Base-by-base conservation (phyloP, 495 filamentous ascomycete genomes). In the Aspergillus coremiiformis region DNA sequence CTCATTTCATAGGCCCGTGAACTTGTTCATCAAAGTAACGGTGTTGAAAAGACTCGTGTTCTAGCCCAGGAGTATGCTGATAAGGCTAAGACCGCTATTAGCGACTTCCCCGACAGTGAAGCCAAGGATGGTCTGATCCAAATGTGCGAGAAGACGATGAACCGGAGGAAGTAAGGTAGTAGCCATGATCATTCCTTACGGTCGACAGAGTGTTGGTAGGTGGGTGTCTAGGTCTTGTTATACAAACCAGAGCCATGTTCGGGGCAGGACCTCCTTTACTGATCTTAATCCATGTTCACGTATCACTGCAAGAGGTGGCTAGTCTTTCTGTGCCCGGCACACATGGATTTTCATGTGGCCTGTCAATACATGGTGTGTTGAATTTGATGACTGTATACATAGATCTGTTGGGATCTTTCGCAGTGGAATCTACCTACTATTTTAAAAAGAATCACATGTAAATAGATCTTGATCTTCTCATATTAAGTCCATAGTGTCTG, bases 71-170 rank as follows among this genome's bases (percentile, higher is more conserved):
- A 92, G 53, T 97, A 94, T 63, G 86, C 84, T 19, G 83, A 93
- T 63, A 86, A 86, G 61, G 93, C 93, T n/a, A 84, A 91, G 45
- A 75, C 81, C 15, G 86, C 92, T 15, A 86, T 98, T 57, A 74
- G 76, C 59, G 62, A 69, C 26, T 96, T 97, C 69, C 94, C 93
- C 14, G 85, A 90, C 47, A 88, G 89, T 60, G 93, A 96, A 52
- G 93, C 94, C 33, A 96, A 95, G 71, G 76, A 84, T 20, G 92
- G 90, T 7, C 74, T 98, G 47, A 78, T 93, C 57, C 89, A 96
- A 54, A 95, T 97, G 86, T 92, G 90, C 56, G 79, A 84, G 61
- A 95, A 95, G 73, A 89, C 90, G 2, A 79, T 96, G 73, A 86
- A 89, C 63, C 79, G 93, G 60, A 79, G 89, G 62, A 95, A 95